A percentile compares a stretch with the other conserved stretches of the same genome.
Evolutionary conservation across 257 asterid species (phyloP).

Genomic region (Galeopsis tetrahit): DNA sequence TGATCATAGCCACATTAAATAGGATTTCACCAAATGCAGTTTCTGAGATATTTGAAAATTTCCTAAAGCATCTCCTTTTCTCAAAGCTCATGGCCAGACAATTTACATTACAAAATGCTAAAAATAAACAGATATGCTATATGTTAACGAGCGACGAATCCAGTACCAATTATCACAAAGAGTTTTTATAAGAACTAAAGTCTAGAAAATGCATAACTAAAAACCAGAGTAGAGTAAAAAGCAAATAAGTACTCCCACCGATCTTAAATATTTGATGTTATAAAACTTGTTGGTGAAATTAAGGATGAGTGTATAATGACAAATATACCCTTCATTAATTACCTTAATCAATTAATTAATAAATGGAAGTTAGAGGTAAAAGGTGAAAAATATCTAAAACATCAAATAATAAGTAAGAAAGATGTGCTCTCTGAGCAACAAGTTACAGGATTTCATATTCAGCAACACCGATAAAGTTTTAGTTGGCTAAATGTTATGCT

Average conservation of each 20-base stretch:
- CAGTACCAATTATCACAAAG: background rate
- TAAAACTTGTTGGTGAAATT: too few species aligned
- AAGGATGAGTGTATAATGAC: too few species aligned
- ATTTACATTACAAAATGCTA: background rate
- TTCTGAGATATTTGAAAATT: background rate
- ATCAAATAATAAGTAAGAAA: background rate
- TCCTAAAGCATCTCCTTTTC: slow-evolving; percentile 13
- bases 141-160: background rate
- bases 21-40: slow-evolving; percentile 7
- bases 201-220: background rate
- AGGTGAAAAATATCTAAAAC: too few species aligned
- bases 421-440: background rate
- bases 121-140: background rate
- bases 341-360: too few species aligned
- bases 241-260: too few species aligned
- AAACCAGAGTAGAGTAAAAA: background rate
- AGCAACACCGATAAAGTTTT: background rate
- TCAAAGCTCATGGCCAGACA: slow-evolving; percentile 16
- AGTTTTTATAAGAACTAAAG: background rate
- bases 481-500: background rate
- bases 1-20: slow-evolving; percentile 8
- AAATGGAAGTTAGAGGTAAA: too few species aligned
- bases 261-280: too few species aligned
- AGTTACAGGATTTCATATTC: background rate
- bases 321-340: too few species aligned